Conservation (phyloP, 2,329 filamentous ascomycete genomes). For the Sporothrix pallida region DNA sequence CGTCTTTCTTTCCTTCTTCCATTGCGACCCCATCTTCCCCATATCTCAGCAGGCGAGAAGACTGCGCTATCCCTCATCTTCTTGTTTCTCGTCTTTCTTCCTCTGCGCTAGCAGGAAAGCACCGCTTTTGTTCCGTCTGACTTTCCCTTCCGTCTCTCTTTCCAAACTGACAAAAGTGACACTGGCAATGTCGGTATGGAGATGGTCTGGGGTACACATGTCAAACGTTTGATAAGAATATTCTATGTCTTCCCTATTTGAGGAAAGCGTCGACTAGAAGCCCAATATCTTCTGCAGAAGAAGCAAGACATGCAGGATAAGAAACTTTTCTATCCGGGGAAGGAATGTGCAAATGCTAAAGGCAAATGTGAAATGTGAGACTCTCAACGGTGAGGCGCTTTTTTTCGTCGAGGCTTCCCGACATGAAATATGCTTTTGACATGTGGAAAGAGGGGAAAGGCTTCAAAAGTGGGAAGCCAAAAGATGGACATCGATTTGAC, state of each 20-base stretch:
- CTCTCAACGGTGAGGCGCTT: background rate
- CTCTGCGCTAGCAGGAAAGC: no score
- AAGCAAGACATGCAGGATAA: constrained; percentile 6
- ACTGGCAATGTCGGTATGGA: background rate
- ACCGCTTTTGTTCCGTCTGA: no score
- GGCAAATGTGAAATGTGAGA: background rate
- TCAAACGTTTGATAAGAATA: background rate
- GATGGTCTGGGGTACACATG: background rate
- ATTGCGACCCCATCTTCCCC: background rate
- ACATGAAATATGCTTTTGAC: background rate
- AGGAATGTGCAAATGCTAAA: background rate
- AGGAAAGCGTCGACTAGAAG: background rate
- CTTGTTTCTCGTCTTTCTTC: background rate
- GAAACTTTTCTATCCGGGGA: background rate
- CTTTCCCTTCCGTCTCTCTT: no score
- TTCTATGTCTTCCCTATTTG: background rate
- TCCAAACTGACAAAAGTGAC: background rate
- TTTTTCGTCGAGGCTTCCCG: background rate
- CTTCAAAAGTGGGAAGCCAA: background rate
- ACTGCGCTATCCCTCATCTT: background rate
- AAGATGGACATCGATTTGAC: background rate
- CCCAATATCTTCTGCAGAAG: background rate
- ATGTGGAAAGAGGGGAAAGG: constrained; percentile 11
- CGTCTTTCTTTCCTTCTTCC: background rate
- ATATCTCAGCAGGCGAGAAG: background rate